Percentiles rank a stretch among this genome's conserved stretches.
Evolutionary conservation across 345 rosid genomes (phyloP).

Genomic region (Mercurialis annua): DNA sequence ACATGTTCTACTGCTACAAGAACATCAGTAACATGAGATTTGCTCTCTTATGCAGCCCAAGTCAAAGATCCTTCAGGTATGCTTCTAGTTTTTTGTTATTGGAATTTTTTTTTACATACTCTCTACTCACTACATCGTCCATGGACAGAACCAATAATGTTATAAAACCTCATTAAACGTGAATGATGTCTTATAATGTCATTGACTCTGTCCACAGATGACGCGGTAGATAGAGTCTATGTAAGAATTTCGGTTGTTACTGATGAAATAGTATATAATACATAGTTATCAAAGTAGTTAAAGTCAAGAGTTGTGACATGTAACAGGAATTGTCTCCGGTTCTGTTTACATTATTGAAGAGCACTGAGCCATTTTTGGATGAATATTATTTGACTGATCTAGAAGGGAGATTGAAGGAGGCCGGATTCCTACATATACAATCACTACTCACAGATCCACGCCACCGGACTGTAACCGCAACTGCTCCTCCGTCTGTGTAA

Average conservation of each 20-base stretch:
- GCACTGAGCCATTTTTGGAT: slow-evolving; percentile 58
- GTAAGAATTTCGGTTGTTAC: too few relatives aligned
- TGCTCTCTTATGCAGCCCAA: slow-evolving; percentile 42
- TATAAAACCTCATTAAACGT: too few relatives aligned
- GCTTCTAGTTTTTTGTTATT: background rate
- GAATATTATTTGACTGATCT: slow-evolving; percentile 51
- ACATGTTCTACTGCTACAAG: background rate
- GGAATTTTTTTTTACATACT: too few relatives aligned
- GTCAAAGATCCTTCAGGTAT: slow-evolving; percentile 62
- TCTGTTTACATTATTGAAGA: slow-evolving; percentile 52
- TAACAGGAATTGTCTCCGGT: slow-evolving; percentile 53
- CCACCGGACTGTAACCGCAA: slow-evolving; percentile 49
- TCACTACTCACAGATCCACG: slow-evolving; percentile 50
- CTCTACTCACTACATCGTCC: too few relatives aligned
- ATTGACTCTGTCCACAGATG: too few relatives aligned
- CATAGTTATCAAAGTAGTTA: background rate
- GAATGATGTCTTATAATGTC: too few relatives aligned
- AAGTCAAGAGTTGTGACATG: background rate
- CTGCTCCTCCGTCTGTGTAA: slow-evolving; percentile 28
- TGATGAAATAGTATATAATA: too few relatives aligned
- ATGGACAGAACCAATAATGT: too few relatives aligned
- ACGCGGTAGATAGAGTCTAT: background rate
- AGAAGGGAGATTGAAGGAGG: slow-evolving; percentile 43
- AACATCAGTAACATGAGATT: slow-evolving; percentile 6
- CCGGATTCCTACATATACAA: slow-evolving; percentile 41